Conservation (phyloP, 202 grass and related monocot genomes). For the Panicum hallii region DNA sequence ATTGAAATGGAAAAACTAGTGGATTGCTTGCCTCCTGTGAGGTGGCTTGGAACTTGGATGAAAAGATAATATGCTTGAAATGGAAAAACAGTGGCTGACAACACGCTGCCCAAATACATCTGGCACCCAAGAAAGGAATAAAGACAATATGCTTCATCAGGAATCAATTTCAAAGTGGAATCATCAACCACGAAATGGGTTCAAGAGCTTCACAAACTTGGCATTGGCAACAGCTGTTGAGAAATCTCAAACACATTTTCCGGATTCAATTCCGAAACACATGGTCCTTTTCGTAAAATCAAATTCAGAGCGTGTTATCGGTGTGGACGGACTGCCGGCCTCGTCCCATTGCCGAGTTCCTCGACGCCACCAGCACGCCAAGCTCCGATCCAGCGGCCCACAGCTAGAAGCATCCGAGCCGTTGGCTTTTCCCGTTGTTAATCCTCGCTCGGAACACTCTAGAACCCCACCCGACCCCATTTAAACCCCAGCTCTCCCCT, state of each 20-base stretch:
- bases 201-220: too few relatives aligned
- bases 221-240: neutral
- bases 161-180: neutral
- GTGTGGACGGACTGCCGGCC: neutral
- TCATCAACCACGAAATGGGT: neutral
- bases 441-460: conserved; percentile 50
- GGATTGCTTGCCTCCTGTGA: neutral
- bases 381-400: neutral
- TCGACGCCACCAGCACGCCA: neutral
- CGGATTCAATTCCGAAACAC: neutral
- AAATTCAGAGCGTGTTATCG: neutral
- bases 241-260: neutral
- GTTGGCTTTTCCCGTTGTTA: conserved; percentile 21
- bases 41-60: neutral
- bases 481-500: conserved; percentile 47
- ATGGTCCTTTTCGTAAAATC: neutral
- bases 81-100: too few relatives aligned
- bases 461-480: conserved; percentile 49
- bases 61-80: too few relatives aligned
- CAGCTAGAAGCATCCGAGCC: conserved; percentile 33
- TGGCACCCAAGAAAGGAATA: neutral
- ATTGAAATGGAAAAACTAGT: neutral
- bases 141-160: neutral
- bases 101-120: neutral
- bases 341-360: neutral